phyloP scores from a whole-genome alignment of 23 red algal species.

The Gracilaria domingensis region DNA sequence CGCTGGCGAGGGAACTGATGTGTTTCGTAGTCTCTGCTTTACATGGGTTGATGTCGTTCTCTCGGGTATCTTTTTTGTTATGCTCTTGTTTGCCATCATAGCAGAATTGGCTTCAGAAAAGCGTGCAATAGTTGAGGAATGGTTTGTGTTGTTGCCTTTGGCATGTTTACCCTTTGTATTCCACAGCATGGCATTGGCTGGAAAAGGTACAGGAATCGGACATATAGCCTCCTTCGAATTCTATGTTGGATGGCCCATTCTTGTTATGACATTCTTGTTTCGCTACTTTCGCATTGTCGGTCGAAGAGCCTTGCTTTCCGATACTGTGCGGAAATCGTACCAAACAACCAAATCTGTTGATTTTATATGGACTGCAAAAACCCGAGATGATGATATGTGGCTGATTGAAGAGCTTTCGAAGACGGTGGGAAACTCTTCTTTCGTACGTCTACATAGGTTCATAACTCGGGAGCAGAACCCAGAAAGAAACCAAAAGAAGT shows the following conservation, averaged over 20 bases:
- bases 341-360: slow-evolving; percentile 57
- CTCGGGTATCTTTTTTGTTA: background rate
- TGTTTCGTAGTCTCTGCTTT: background rate
- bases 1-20: slow-evolving; percentile 9
- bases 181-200: slow-evolving; percentile 13
- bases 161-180: background rate
- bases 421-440: slow-evolving; percentile 22
- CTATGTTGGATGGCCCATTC: slow-evolving; percentile 46
- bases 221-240: slow-evolving; percentile 29
- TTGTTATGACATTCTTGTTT: slow-evolving; percentile 31
- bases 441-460: slow-evolving; percentile 64
- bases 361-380: slow-evolving; percentile 75
- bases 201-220: background rate
- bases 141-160: slow-evolving; percentile 40
- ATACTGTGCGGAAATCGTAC: slow-evolving; percentile 40
- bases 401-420: slow-evolving; percentile 53
- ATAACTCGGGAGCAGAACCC: slow-evolving; percentile 48
- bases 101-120: slow-evolving; percentile 20
- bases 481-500: background rate
- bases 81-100: slow-evolving; percentile 24
- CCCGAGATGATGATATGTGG: slow-evolving; percentile 64
- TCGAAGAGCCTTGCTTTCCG: slow-evolving; percentile 29
- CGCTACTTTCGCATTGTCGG: slow-evolving; percentile 54
- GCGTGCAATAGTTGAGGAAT: slow-evolving; percentile 37
- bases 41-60: slow-evolving; percentile 15